These are phyloP conservation scores for Didymella sp. DNA, from an alignment of 2,329 filamentous ascomycete species.

Conservation along the genomic window DNA sequence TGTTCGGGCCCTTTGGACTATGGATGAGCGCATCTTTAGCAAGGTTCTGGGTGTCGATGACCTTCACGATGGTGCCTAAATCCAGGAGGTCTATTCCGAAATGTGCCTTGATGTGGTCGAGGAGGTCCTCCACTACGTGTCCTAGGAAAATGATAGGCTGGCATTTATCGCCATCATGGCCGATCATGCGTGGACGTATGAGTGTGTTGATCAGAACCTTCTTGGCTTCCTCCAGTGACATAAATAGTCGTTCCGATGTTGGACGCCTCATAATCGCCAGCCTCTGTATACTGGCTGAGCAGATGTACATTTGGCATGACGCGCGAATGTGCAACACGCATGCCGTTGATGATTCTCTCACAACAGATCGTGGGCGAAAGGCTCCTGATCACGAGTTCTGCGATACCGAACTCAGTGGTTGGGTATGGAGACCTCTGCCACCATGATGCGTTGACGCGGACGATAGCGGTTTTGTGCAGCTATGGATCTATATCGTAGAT, in stretches of 20 bases:
- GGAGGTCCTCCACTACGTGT: background rate
- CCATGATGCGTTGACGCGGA: slow-evolving; percentile 27
- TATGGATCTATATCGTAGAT: background rate
- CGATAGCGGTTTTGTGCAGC: slow-evolving; percentile 1
- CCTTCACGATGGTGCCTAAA: slow-evolving; percentile 25
- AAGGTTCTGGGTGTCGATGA: slow-evolving; percentile 30
- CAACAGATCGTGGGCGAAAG: slow-evolving; percentile 4
- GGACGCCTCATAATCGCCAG: background rate
- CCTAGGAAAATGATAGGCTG: slow-evolving; percentile 24
- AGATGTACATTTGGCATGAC: background rate
- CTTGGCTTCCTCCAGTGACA: background rate
- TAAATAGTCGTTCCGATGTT: background rate
- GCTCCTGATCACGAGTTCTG: slow-evolving; percentile 18
- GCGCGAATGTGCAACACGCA: background rate
- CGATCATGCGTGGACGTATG: background rate
- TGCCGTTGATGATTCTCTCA: background rate
- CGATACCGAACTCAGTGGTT: slow-evolving; percentile 29
- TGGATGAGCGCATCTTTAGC: slow-evolving; percentile 17
- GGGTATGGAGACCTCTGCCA: slow-evolving; percentile 24
- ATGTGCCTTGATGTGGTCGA: slow-evolving; percentile 9
- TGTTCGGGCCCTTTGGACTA: slow-evolving; percentile 11
- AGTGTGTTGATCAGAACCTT: background rate
- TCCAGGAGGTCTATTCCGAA: slow-evolving; percentile 20
- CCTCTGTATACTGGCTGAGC: background rate
- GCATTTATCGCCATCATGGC: slow-evolving; percentile 13